Conservation (phyloP, 2,329 filamentous ascomycete genomes). For the Trichothecium sympodiale region DNA sequence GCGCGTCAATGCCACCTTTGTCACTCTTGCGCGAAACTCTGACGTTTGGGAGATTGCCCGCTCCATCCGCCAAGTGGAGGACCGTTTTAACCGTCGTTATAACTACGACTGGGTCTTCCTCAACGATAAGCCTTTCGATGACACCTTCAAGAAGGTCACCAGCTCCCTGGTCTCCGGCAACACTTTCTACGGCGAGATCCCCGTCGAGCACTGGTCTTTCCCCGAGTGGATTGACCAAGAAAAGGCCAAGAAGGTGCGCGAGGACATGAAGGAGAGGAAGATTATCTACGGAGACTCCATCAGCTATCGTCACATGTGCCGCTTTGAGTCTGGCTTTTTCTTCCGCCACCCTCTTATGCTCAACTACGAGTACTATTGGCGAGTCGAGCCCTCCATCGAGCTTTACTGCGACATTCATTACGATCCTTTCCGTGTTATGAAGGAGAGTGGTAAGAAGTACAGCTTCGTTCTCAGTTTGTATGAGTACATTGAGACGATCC, state of each 20-base stretch:
- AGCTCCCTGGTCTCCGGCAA: slow-evolving; percentile 82
- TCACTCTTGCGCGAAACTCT: slow-evolving; percentile 83
- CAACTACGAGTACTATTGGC: slow-evolving; percentile 99
- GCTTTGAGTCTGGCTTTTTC: slow-evolving; percentile 98
- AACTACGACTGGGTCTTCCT: slow-evolving; percentile 99
- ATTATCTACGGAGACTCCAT: slow-evolving; percentile 97
- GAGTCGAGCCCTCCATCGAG: slow-evolving; percentile 93
- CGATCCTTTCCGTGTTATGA: slow-evolving; percentile 95
- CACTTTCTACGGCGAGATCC: slow-evolving; percentile 82
- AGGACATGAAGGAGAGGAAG: slow-evolving; percentile 88
- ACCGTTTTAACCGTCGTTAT: slow-evolving; percentile 94
- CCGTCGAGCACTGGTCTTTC: slow-evolving; percentile 93
- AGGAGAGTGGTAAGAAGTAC: slow-evolving; percentile 95
- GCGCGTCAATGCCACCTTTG: slow-evolving; percentile 94
- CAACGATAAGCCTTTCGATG: slow-evolving; percentile 91
- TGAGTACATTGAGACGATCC: slow-evolving; percentile 94
- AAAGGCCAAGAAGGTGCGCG: slow-evolving; percentile 77
- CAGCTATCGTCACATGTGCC: slow-evolving; percentile 98
- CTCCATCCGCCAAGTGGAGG: slow-evolving; percentile 92
- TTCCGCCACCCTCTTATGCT: slow-evolving; percentile 89
- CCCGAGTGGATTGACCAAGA: slow-evolving; percentile 93
- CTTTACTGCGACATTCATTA: slow-evolving; percentile 93
- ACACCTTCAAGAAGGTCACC: slow-evolving; percentile 87
- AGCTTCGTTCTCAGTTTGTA: slow-evolving; percentile 91
- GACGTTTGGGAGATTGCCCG: slow-evolving; percentile 96